Evolutionary conservation across 495 filamentous ascomycete species (phyloP).

Genomic region (Aspergillus asperescens): DNA sequence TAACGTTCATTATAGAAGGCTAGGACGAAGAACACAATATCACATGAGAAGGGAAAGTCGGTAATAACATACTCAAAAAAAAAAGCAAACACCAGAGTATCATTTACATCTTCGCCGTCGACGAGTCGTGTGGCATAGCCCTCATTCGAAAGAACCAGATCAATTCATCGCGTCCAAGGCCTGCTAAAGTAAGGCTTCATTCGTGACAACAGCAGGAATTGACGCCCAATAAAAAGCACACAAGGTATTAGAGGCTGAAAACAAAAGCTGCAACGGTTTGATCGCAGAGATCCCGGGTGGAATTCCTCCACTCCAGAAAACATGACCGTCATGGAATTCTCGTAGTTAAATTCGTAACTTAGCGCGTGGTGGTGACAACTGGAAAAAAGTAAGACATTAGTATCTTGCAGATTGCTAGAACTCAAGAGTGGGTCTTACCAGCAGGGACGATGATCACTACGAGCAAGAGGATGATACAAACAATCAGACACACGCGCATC

Average conservation of each 20-base stretch:
- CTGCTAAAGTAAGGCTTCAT: constrained; percentile 33
- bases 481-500: constrained; percentile 94
- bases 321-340: constrained; percentile 22
- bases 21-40: constrained; percentile 6
- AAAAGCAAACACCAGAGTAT: constrained; percentile 39
- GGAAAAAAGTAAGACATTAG: constrained; percentile 15
- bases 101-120: constrained; percentile 45
- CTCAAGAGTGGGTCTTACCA: constrained; percentile 49
- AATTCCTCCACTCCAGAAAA: constrained; percentile 29
- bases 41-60: constrained; percentile 19
- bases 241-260: constrained; percentile 44
- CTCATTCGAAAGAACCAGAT: constrained; percentile 18
- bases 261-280: constrained; percentile 32
- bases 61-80: constrained; percentile 35
- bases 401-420: background rate
- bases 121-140: constrained; percentile 27
- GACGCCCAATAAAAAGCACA: constrained; percentile 37
- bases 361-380: constrained; percentile 33
- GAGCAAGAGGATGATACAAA: constrained; percentile 81
- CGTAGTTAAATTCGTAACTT: constrained; percentile 28
- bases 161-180: constrained; percentile 31
- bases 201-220: constrained; percentile 35
- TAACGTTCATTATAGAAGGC: constrained; percentile 15
- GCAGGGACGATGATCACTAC: constrained; percentile 87
- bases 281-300: constrained; percentile 29